Evolutionary conservation across 495 filamentous ascomycete genomes (phyloP), one percentile per base, ranked within the genome.

Genomic region (Recurvomyces mirabilis): DNA sequence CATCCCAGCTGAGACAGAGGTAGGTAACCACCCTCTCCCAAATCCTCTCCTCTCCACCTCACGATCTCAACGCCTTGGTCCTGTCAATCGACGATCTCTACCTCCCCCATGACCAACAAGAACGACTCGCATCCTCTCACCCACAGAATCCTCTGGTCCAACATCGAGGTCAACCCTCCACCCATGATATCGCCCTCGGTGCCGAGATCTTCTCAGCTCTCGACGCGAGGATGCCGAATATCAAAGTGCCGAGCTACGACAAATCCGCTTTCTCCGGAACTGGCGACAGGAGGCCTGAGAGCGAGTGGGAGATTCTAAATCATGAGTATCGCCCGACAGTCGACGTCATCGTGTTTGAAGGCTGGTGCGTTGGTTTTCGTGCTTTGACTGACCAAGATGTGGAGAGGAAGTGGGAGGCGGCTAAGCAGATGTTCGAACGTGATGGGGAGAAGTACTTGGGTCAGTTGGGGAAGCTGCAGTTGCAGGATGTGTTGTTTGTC

Each of bases 41-140:
- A 15, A 79, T 72, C n/a, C 74, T 94, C 26, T 67, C 69, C 41
- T 67, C 71, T n/a, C 69, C 74, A 19, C 77, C 77, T 1, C 73
- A 85, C 60, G 71, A 68, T 9, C 70, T 94, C 29, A 66, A 75
- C 41, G 85, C 84, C 4, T 67, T 82, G 25, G 84, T 88, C 6
- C 69, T 87, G 55, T 88, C 82, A 56, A 86, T 94, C 43, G 89
- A 95, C 61, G 88, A 96, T 62, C 76, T 95, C 43, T 95, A 95
- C 61, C 74, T 93, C 42, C 67, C 78, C 3, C 81, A 84, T 61
- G 67, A 65, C 31, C 72, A 80, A 51, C 89, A 93, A 64, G 58
- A 72, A n/a, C 61, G 68, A 7, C 72, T 95, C 13, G 82, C 81
- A 24, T 52, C 68, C 12, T 57, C 71, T 0, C 66, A 89, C 59